phyloP scores from a whole-genome alignment of 768 basidiomycete genomes.

The Suillus variegatus region DNA sequence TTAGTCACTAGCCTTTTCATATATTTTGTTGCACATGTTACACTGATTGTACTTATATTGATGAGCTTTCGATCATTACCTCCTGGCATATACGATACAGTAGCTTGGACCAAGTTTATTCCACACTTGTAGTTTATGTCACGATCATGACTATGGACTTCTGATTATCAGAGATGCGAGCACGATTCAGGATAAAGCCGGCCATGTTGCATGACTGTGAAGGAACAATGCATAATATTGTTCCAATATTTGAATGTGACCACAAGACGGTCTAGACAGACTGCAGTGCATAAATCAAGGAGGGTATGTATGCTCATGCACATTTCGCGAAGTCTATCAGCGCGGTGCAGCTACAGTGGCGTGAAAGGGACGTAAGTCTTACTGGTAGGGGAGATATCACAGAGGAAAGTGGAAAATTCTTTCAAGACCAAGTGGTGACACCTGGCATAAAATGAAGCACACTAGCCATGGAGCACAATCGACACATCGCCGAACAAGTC shows the following conservation, averaged over 20 bases:
- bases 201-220: neutral
- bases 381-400: neutral
- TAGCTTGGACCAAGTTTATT: conserved; percentile 19
- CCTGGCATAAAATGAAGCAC: neutral
- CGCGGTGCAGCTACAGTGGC: neutral
- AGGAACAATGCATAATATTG: neutral
- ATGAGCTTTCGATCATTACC: conserved; percentile 13
- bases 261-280: neutral
- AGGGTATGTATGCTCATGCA: neutral
- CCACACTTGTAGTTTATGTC: conserved; percentile 3
- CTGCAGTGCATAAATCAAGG: neutral
- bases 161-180: neutral
- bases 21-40: conserved; percentile 16
- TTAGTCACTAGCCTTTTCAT: too few relatives aligned
- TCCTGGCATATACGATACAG: conserved; percentile 12
- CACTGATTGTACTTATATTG: conserved; percentile 15
- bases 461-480: neutral
- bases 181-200: neutral
- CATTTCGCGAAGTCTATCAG: neutral
- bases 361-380: neutral
- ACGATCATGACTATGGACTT: neutral
- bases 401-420: neutral
- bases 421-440: neutral
- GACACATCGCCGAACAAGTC: neutral
- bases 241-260: neutral